Evolutionary conservation across 331 rosid genomes (phyloP).

Genomic region (Malus hybrid): DNA sequence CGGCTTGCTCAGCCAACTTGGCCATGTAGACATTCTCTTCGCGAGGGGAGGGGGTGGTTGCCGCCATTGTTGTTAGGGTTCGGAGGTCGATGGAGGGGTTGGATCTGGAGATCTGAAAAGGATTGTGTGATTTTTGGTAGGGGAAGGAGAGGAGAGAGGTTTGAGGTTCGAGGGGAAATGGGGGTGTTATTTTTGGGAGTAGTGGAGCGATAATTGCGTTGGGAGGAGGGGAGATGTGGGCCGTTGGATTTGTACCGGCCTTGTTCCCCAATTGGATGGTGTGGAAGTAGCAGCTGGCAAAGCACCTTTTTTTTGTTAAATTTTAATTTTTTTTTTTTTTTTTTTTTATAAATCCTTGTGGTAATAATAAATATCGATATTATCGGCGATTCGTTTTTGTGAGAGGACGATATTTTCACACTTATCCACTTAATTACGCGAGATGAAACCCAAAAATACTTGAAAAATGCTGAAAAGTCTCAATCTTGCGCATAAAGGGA

Average conservation of each 20-base stretch:
- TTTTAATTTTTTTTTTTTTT: no score
- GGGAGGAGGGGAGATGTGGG: constrained; percentile 17
- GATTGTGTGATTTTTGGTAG: background rate
- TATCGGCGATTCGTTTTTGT: no score
- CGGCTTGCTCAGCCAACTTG: constrained; percentile 94
- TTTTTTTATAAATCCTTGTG: no score
- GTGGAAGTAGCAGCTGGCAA: background rate
- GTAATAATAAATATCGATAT: no score
- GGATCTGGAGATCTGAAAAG: constrained; percentile 35
- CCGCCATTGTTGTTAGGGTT: constrained; percentile 41
- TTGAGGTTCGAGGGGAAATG: constrained; percentile 13
- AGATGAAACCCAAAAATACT: no score
- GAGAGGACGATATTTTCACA: no score
- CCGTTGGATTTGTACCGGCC: constrained; percentile 37
- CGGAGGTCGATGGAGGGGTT: background rate
- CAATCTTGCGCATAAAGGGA: no score
- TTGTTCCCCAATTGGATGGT: background rate
- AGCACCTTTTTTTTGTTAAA: background rate
- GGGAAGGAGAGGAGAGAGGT: constrained; percentile 13
- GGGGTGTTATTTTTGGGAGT: constrained; percentile 19
- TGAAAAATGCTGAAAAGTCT: no score
- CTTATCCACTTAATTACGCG: no score
- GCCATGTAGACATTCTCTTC: constrained; percentile 97
- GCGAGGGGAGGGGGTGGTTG: constrained; percentile 63
- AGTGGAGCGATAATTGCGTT: constrained; percentile 69